These are phyloP conservation scores for Microcyclospora pomicola DNA, from an alignment of 2,329 filamentous ascomycete species.

Conservation along the genomic window DNA sequence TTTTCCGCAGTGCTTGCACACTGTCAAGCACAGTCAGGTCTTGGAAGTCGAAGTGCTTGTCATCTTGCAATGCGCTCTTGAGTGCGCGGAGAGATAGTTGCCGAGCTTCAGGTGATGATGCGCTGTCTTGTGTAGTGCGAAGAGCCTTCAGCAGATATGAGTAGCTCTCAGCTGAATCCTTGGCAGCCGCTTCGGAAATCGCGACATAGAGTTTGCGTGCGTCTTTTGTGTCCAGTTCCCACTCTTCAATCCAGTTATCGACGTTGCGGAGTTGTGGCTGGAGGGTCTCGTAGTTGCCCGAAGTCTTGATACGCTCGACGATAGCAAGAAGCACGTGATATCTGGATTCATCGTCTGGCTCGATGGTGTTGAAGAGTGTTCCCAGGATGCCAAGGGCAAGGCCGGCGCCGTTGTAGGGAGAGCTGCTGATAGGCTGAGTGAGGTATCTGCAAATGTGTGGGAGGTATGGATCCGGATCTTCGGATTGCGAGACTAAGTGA, in stretches of 20 bases:
- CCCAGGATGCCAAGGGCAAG: slow-evolving; percentile 82
- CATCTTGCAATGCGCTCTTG: slow-evolving; percentile 51
- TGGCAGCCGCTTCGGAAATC: slow-evolving; percentile 63
- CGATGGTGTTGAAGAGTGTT: slow-evolving; percentile 91
- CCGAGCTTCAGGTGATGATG: slow-evolving; percentile 40
- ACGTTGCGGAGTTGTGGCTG: slow-evolving; percentile 73
- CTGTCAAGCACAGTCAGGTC: slow-evolving; percentile 57
- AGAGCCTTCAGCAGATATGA: slow-evolving; percentile 64
- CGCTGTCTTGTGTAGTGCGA: slow-evolving; percentile 53
- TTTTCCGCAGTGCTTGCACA: slow-evolving; percentile 74
- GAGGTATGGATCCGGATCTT: slow-evolving; percentile 73
- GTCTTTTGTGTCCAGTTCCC: slow-evolving; percentile 71
- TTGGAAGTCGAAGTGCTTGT: slow-evolving; percentile 58
- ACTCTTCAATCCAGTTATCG: slow-evolving; percentile 66
- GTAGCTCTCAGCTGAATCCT: slow-evolving; percentile 62
- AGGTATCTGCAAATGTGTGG: slow-evolving; percentile 82
- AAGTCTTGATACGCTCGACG: slow-evolving; percentile 60
- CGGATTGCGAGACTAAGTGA: slow-evolving; percentile 77
- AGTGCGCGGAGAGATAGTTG: slow-evolving; percentile 50
- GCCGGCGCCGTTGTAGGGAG: slow-evolving; percentile 69
- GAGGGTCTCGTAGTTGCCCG: slow-evolving; percentile 58
- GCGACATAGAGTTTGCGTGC: slow-evolving; percentile 73
- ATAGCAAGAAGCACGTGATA: slow-evolving; percentile 87
- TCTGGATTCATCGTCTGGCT: slow-evolving; percentile 60
- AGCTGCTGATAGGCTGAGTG: slow-evolving; percentile 70